A percentile compares a stretch with the other conserved stretches of the same genome.
These are phyloP conservation scores for Exophiala calicioides DNA, from an alignment of 2,329 filamentous ascomycete species.

Conservation along the genomic window DNA sequence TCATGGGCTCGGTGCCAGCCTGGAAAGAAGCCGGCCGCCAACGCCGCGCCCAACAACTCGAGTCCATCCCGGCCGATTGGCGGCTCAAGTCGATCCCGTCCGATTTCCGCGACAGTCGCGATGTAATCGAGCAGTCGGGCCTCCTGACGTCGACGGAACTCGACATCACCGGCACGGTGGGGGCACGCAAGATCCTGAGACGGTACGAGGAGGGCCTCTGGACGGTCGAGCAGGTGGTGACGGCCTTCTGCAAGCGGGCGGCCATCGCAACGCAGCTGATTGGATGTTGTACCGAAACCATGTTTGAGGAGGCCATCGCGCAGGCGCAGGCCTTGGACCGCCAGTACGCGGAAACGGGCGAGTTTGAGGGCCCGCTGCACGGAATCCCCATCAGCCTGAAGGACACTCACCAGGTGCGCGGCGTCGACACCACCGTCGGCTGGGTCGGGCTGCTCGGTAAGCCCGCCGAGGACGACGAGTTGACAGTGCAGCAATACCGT, in stretches of 20 bases:
- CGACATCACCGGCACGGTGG: slow-evolving; percentile 12
- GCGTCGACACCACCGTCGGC: slow-evolving; percentile 41
- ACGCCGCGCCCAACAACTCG: slow-evolving; percentile 9
- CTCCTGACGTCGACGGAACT: slow-evolving; percentile 9
- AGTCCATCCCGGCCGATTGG: slow-evolving; percentile 10
- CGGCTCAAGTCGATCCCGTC: slow-evolving; percentile 7
- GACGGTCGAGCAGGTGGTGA: slow-evolving; percentile 44
- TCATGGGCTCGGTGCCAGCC: slow-evolving; percentile 13
- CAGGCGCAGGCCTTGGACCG: slow-evolving; percentile 45
- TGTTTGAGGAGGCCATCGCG: slow-evolving; percentile 10
- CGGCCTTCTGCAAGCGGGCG: slow-evolving; percentile 57
- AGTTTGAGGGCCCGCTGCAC: slow-evolving; percentile 63
- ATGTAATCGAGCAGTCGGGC: slow-evolving; percentile 1
- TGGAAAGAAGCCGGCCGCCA: slow-evolving; percentile 12
- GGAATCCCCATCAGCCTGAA: slow-evolving; percentile 63
- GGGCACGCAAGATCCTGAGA: slow-evolving; percentile 4
- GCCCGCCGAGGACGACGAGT: slow-evolving; percentile 31
- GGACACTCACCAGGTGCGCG: slow-evolving; percentile 19
- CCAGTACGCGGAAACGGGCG: slow-evolving; percentile 56
- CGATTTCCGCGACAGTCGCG: too few species aligned
- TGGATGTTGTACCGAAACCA: slow-evolving; percentile 10
- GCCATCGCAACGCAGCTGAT: slow-evolving; percentile 42
- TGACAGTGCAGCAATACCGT: slow-evolving; percentile 33
- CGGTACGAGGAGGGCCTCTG: slow-evolving; percentile 14
- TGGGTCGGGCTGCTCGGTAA: slow-evolving; percentile 41